Conservation (phyloP, 2,329 filamentous ascomycete species). For the Incumbomyces lentus region DNA sequence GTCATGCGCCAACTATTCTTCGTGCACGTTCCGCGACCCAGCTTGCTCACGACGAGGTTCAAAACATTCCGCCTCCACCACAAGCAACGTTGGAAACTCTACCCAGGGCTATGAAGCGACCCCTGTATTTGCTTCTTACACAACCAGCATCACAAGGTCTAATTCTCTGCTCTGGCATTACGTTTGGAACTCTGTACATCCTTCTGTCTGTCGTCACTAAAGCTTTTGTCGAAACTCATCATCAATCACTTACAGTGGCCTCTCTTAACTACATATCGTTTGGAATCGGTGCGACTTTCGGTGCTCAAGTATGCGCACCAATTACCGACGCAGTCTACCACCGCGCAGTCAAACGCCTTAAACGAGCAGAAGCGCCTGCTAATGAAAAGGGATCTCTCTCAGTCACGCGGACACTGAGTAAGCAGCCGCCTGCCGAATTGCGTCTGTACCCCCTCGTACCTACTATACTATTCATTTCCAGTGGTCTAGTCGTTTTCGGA, state of each 20-base stretch:
- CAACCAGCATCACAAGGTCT: constrained; percentile 46
- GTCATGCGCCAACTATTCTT: constrained; percentile 47
- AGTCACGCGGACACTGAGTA: constrained; percentile 4
- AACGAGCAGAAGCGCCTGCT: background rate
- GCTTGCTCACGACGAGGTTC: background rate
- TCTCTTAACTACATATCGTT: constrained; percentile 49
- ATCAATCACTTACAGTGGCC: constrained; percentile 38
- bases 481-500: constrained; percentile 22
- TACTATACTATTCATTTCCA: constrained; percentile 35
- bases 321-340: constrained; percentile 32
- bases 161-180: constrained; percentile 36
- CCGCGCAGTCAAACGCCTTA: constrained; percentile 6
- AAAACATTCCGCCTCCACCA: background rate
- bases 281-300: constrained; percentile 45
- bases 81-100: constrained; percentile 26
- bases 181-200: constrained; percentile 40
- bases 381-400: background rate
- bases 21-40: constrained; percentile 11
- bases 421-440: constrained; percentile 36
- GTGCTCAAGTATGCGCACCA: constrained; percentile 31
- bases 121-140: constrained; percentile 32
- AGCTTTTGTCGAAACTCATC: constrained; percentile 41
- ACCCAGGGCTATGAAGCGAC: constrained; percentile 4
- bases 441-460: constrained; percentile 44
- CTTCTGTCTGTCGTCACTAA: constrained; percentile 47